Base-by-base conservation (phyloP, 805 yeast genomes). In the Wickerhamomyces canadensis region DNA sequence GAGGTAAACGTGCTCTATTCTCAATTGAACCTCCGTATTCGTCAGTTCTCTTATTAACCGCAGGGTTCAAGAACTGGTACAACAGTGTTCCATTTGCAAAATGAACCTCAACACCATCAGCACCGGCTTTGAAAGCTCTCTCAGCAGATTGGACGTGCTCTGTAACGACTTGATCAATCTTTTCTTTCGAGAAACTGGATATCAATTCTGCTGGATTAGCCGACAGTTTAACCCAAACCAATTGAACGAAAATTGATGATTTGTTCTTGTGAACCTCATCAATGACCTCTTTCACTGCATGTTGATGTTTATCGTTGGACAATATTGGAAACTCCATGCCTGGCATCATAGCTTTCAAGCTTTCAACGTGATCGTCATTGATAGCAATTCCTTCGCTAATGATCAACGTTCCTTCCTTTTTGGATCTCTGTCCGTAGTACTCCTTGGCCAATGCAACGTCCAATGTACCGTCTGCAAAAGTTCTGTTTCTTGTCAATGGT, bases 21-120 rank as follows among this genome's bases (percentile, higher is more conserved):
- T 76, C 83, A 36, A 77, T 62, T 2, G 72, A 60, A 6, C 84
- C 84, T 32, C 85, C 86, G 45, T 78, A 80, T 44, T 70, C 64
- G 50, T 80, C 87, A 1, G 72, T 70, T 51, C 87, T 67, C 40
- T 61, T 54, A 57, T 81, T 72, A 57, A 30, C 52, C 46, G 1
- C 61, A 57, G 24, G 73, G 66, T 36, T 74, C 47, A 46, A 80
- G 68, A 65, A 48, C 66, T 62, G 25, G 72, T 42, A 34, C 80
- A 55, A 48, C 74, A 78, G 10, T 11, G 14, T 25, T 6, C 27
- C 27, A 25, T 25, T 25, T 11, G 14, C 9, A 10, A 14, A 11
- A 13, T 25, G 27, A 10, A 25, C 7, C 14, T 25, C 27, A 25
- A 25, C 27, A 3, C 86, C 85, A 53, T 78, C 78, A 13, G 83